These are phyloP conservation scores for Myxozyma monticola DNA, from an alignment of 805 yeast genomes.

Conservation along the genomic window DNA sequence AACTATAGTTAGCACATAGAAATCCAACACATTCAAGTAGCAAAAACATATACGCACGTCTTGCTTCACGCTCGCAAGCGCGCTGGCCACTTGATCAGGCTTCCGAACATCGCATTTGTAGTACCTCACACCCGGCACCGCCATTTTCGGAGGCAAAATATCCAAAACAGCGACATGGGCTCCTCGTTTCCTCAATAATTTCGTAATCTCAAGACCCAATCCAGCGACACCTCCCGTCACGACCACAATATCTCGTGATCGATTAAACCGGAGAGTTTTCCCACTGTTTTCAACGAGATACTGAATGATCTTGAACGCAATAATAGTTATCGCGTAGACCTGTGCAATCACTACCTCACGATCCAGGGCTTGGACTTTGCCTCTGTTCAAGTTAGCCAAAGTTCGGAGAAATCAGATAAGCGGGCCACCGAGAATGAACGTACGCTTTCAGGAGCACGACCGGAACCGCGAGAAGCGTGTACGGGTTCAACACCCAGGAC, in stretches of 20 bases:
- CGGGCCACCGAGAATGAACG: too few relatives aligned
- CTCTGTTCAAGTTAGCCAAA: too few relatives aligned
- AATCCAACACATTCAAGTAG: not conserved
- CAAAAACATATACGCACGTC: conserved; percentile 25
- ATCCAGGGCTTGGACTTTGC: not conserved
- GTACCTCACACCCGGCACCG: conserved; percentile 50
- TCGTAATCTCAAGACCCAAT: conserved; percentile 66
- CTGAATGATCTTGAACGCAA: conserved; percentile 9
- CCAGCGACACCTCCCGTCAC: conserved; percentile 87
- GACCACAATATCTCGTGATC: conserved; percentile 57
- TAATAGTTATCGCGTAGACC: conserved; percentile 15
- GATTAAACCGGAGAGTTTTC: not conserved
- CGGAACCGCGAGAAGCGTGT: too few relatives aligned
- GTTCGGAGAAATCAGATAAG: too few relatives aligned
- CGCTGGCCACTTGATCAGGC: conserved; percentile 45
- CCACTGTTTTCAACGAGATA: not conserved
- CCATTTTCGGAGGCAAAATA: conserved; percentile 41
- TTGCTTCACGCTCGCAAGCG: conserved; percentile 45
- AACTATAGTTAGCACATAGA: not conserved
- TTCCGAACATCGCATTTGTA: conserved; percentile 71
- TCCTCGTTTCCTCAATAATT: conserved; percentile 45
- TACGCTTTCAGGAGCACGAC: too few relatives aligned
- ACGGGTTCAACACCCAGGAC: too few relatives aligned
- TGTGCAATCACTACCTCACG: conserved; percentile 9
- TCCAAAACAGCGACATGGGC: conserved; percentile 68